Conservation (phyloP, 179 eudicot genomes). For the Beta macrorhiza region DNA sequence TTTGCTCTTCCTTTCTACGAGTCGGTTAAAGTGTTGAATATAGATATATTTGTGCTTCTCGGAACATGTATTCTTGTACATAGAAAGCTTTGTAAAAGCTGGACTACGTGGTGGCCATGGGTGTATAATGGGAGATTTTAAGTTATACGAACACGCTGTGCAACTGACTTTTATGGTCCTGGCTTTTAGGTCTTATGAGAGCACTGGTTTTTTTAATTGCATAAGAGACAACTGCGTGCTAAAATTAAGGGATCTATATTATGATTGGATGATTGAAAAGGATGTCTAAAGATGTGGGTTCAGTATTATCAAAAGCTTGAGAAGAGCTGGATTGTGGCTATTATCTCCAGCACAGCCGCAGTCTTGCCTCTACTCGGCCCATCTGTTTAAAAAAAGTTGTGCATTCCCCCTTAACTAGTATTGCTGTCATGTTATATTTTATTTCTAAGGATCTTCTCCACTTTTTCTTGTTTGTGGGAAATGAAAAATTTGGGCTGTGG, state of each 20-base stretch:
- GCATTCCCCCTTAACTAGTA: too few relatives aligned
- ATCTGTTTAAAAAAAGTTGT: neutral
- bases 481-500: neutral
- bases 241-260: neutral
- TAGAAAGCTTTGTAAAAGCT: too few relatives aligned
- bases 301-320: neutral
- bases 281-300: neutral
- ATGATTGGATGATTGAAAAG: neutral
- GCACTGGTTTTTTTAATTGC: too few relatives aligned
- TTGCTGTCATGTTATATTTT: neutral
- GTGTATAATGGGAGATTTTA: too few relatives aligned
- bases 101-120: too few relatives aligned
- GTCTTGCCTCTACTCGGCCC: neutral
- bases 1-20: neutral
- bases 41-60: neutral
- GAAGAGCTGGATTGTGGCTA: neutral
- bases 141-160: neutral
- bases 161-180: neutral
- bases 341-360: too few relatives aligned
- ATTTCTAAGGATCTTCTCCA: neutral
- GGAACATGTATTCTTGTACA: too few relatives aligned
- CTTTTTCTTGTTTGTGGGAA: neutral
- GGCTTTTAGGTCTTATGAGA: neutral
- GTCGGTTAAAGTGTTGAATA: neutral
- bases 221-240: neutral